Evolutionary conservation across 495 filamentous ascomycete species (phyloP).

Genomic region (Annulohypoxylon maeteangense): DNA sequence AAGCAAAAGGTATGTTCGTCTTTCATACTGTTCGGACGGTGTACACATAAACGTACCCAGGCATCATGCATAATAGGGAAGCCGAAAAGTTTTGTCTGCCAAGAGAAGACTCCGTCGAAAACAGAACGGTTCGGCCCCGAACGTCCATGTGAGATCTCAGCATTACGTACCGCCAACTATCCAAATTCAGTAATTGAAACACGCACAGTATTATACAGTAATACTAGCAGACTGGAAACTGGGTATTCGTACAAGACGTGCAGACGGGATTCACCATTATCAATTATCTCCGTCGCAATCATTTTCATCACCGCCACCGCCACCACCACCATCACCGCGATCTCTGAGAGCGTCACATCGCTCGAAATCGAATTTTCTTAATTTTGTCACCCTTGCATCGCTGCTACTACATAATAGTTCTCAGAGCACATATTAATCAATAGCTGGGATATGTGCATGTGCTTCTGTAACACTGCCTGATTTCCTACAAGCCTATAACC

Average conservation of each 20-base stretch:
- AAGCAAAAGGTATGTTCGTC: background rate
- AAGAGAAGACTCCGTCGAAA: background rate
- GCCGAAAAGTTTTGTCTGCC: conserved; percentile 9
- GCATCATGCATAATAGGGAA: conserved; percentile 2
- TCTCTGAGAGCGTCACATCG: background rate
- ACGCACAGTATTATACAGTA: conserved; percentile 10
- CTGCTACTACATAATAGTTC: conserved; percentile 12
- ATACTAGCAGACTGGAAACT: background rate
- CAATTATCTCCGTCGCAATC: conserved; percentile 3
- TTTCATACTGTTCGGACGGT: background rate
- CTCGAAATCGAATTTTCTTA: conserved; percentile 3
- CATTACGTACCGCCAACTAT: conserved; percentile 28
- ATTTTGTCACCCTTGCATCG: conserved; percentile 7
- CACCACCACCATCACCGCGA: background rate
- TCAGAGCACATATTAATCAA: conserved; percentile 14
- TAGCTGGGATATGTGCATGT: conserved; percentile 17
- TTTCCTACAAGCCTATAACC: conserved; percentile 6
- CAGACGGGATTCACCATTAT: background rate
- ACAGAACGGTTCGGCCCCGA: conserved; percentile 28
- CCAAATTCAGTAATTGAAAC: conserved; percentile 31
- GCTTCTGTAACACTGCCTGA: conserved; percentile 34
- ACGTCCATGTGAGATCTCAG: conserved; percentile 12
- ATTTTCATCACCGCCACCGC: background rate
- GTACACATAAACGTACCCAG: background rate
- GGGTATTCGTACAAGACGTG: background rate